Evolutionary conservation across 495 filamentous ascomycete genomes (phyloP).

Genomic region (Podospora pseudocomata): DNA sequence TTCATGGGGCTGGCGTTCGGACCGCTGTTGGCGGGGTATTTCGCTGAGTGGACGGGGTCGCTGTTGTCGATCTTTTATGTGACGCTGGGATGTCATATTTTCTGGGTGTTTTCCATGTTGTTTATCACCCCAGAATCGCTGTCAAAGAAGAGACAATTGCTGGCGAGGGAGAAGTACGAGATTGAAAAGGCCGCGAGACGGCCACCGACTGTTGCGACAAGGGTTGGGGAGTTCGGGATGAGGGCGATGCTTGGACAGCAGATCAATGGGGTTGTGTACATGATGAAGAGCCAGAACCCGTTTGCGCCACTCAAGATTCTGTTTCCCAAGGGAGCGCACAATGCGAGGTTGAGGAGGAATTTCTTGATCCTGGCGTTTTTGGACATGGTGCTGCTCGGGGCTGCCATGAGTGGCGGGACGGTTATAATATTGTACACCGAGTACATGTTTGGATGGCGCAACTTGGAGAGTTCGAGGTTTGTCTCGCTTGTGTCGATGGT

Average conservation of each 20-base stretch:
- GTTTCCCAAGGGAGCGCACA: conserved; percentile 61
- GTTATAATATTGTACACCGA: conserved; percentile 77
- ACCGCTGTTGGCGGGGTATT: conserved; percentile 70
- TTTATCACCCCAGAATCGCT: conserved; percentile 80
- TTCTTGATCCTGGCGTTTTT: conserved; percentile 73
- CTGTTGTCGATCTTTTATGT: conserved; percentile 75
- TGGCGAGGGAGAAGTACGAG: conserved; percentile 64
- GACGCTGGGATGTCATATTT: conserved; percentile 62
- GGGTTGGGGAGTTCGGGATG: neutral
- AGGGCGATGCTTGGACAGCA: conserved; percentile 19
- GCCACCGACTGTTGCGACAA: conserved; percentile 12
- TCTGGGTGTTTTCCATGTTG: conserved; percentile 66
- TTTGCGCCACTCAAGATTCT: conserved; percentile 75
- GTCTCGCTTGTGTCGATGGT: conserved; percentile 69
- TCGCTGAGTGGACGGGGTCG: conserved; percentile 66
- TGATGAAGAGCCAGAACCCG: conserved; percentile 49
- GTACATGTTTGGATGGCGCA: conserved; percentile 76
- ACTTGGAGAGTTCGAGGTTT: conserved; percentile 70
- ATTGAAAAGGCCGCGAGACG: conserved; percentile 24
- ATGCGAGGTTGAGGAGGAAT: conserved; percentile 67
- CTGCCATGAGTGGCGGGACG: conserved; percentile 74
- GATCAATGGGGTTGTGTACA: conserved; percentile 17
- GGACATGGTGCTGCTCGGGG: conserved; percentile 73
- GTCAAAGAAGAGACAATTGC: conserved; percentile 59
- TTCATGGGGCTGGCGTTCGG: conserved; percentile 84